Evolutionary conservation across 768 basidiomycete species (phyloP).

Genomic region (Calocera viscosa): DNA sequence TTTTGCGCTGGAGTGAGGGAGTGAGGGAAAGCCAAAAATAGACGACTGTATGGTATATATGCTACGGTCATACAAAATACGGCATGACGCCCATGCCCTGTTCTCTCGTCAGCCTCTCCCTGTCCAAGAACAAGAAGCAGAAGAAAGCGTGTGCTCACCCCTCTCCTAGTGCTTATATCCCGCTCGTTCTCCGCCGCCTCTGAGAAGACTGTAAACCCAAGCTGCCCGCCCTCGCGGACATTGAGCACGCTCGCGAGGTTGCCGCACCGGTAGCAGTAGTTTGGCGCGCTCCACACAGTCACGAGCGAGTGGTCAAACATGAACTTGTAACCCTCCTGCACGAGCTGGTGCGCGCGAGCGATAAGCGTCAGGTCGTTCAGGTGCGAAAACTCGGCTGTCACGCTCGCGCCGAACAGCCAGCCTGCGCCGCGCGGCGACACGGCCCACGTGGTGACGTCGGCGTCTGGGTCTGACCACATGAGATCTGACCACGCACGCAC

Average conservation of each 20-base stretch:
- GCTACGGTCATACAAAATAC: constrained; percentile 29
- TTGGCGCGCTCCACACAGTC: constrained; percentile 87
- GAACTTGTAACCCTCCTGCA: constrained; percentile 65
- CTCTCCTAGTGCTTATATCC: constrained; percentile 61
- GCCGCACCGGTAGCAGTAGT: constrained; percentile 76
- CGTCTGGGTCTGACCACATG: constrained; percentile 98
- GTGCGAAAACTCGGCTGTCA: constrained; percentile 90
- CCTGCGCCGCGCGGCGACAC: constrained; percentile 94
- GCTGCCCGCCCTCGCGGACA: constrained; percentile 50
- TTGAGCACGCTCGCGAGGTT: constrained; percentile 88
- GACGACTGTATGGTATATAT: constrained; percentile 1
- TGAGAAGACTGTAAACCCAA: constrained; percentile 69
- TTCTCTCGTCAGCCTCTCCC: constrained; percentile 1
- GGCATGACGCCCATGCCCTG: constrained; percentile 29
- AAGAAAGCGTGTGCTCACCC: too few relatives aligned
- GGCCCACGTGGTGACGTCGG: constrained; percentile 92
- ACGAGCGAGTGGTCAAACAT: constrained; percentile 39
- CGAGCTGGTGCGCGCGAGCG: constrained; percentile 91
- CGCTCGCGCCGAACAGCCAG: constrained; percentile 80
- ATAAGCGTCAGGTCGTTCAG: constrained; percentile 78
- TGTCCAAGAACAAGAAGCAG: not conserved
- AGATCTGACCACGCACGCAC: constrained; percentile 43
- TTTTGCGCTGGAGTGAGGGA: not conserved
- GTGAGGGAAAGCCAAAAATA: not conserved
- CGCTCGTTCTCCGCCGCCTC: constrained; percentile 82